phyloP scores from a whole-genome alignment of 1,139 yeast genomes.

The Nakaseomyces kungkrabaensis region DNA sequence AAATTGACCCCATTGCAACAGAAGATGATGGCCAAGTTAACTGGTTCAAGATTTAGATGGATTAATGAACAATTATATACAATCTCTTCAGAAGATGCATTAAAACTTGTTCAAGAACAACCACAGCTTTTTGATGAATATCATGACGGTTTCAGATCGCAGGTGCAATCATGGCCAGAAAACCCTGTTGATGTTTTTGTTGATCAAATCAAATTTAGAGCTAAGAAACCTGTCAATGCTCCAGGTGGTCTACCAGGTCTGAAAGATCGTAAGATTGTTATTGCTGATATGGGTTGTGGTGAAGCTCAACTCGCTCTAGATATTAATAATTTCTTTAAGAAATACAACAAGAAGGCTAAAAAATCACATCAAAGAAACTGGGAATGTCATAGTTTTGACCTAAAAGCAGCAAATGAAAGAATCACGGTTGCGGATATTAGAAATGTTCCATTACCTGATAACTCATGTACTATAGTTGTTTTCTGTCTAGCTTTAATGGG shows the following conservation, averaged over 20 bases:
- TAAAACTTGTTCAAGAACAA: constrained; percentile 61
- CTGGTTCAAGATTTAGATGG: constrained; percentile 96
- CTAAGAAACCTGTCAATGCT: constrained; percentile 65
- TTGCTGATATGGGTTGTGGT: constrained; percentile 99
- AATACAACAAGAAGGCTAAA: constrained; percentile 30
- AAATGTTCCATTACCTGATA: constrained; percentile 74
- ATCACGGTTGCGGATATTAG: constrained; percentile 93
- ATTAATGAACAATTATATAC: constrained; percentile 93
- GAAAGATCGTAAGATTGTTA: constrained; percentile 47
- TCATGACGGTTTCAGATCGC: constrained; percentile 89
- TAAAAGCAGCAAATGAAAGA: constrained; percentile 74
- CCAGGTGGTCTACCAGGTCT: constrained; percentile 91
- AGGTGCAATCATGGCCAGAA: constrained; percentile 95
- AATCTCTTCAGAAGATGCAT: constrained; percentile 66
- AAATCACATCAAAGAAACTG: constrained; percentile 36
- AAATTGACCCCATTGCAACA: constrained; percentile 85
- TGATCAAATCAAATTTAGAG: constrained; percentile 52
- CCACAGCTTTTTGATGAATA: constrained; percentile 90
- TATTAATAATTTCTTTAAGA: constrained; percentile 41
- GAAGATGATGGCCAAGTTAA: constrained; percentile 87
- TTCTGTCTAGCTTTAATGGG: constrained; percentile 97
- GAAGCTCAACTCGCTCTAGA: constrained; percentile 81
- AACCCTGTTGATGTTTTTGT: constrained; percentile 91
- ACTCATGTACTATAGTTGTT: constrained; percentile 72
- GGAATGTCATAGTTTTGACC: constrained; percentile 78